Evolutionary conservation across 2,329 filamentous ascomycete species (phyloP).

Genomic region (Neonectria ditissima): DNA sequence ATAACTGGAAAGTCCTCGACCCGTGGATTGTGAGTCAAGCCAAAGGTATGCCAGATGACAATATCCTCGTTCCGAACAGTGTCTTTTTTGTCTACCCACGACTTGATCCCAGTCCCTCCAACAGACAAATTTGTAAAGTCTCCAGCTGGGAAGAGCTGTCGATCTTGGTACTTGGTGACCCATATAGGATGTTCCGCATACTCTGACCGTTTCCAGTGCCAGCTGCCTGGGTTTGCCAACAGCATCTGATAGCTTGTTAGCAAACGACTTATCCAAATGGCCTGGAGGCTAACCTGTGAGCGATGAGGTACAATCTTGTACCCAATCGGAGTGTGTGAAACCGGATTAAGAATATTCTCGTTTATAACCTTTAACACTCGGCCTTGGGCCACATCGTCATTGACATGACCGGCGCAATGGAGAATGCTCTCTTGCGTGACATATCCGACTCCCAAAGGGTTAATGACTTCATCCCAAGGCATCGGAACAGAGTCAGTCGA

Average conservation of each 20-base stretch:
- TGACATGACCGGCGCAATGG: constrained; percentile 58
- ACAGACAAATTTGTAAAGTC: constrained; percentile 59
- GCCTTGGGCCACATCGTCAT: constrained; percentile 63
- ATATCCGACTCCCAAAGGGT: constrained; percentile 65
- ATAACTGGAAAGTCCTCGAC: constrained; percentile 78
- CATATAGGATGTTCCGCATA: constrained; percentile 59
- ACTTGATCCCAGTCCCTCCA: constrained; percentile 53
- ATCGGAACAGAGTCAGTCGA: constrained; percentile 52
- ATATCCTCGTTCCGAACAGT: constrained; percentile 62
- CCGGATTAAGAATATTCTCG: constrained; percentile 54
- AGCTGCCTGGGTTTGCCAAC: constrained; percentile 54
- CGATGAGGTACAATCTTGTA: constrained; percentile 58
- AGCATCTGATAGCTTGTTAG: constrained; percentile 57
- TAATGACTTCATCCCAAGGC: constrained; percentile 55
- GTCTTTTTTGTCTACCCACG: constrained; percentile 39
- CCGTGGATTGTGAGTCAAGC: constrained; percentile 73
- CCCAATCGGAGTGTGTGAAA: constrained; percentile 57
- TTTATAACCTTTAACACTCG: constrained; percentile 63
- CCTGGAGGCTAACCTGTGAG: no score
- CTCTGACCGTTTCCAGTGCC: constrained; percentile 55
- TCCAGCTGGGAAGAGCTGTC: constrained; percentile 59
- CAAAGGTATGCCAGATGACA: constrained; percentile 68
- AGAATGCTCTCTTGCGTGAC: constrained; percentile 57
- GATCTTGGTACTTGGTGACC: constrained; percentile 58
- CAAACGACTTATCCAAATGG: no score